Conservation (phyloP, 495 filamentous ascomycete genomes). For the Aspergillus incahuasiensis region DNA sequence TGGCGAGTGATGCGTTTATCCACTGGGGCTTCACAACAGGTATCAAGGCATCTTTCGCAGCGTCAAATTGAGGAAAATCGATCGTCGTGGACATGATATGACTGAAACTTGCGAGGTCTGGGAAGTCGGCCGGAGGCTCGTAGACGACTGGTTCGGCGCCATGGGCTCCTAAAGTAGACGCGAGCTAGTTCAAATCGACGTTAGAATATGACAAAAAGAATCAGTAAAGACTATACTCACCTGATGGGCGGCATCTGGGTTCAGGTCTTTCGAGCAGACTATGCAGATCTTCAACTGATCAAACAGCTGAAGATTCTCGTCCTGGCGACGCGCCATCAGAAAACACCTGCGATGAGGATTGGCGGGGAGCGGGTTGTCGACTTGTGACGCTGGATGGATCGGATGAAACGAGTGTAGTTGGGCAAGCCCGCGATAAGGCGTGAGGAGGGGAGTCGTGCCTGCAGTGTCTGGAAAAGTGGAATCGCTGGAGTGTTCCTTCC, state of each 20-base stretch:
- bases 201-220: background rate
- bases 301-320: constrained; percentile 35
- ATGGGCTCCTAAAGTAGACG: constrained; percentile 42
- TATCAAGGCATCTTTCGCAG: constrained; percentile 65
- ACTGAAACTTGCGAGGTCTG: constrained; percentile 58
- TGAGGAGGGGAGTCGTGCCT: background rate
- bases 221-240: constrained; percentile 16
- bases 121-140: constrained; percentile 37
- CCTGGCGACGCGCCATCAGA: constrained; percentile 28
- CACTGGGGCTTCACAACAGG: constrained; percentile 82
- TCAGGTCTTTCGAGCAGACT: constrained; percentile 46
- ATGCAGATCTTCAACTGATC: constrained; percentile 40
- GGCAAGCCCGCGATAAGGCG: background rate
- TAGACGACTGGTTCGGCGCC: constrained; percentile 50
- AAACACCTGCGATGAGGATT: background rate
- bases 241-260: constrained; percentile 39
- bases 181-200: constrained; percentile 20
- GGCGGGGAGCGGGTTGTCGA: background rate
- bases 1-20: constrained; percentile 64
- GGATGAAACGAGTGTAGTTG: background rate
- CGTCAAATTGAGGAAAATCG: constrained; percentile 80
- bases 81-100: constrained; percentile 81
- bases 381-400: background rate
- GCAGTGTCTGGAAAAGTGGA: background rate
- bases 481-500: background rate